Base-by-base conservation (phyloP, 2,329 filamentous ascomycete genomes). In the Penicillium sumatraense region DNA sequence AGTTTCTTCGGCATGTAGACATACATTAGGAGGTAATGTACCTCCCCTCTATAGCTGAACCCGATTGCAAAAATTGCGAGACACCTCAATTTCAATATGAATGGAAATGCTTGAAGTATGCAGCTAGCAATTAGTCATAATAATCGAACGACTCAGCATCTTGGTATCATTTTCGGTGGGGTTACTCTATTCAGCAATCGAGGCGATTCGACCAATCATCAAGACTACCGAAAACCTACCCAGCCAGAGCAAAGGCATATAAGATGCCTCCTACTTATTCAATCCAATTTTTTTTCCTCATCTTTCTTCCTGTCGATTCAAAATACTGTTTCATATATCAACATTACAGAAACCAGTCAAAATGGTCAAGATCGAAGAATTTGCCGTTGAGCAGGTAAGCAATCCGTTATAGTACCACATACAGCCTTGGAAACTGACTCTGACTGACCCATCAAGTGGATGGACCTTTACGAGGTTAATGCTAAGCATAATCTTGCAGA, bases 401-500 rank as follows among this genome's bases (percentile, higher is more conserved):
- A n/a, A n/a, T n/a, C n/a, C n/a, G n/a, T n/a, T n/a, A n/a, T 23
- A 23, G 26, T 2, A 2, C 5, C 16, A n/a, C 42, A 10, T 13
- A 14, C 7, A n/a, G n/a, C n/a, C n/a, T n/a, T n/a, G 16, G 33
- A 20, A 31, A 11, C 20, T 31, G 10, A 10, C 26, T 21, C 11
- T n/a, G 11, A n/a, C 42, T 46, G 11, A 46, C 27, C 18, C 5
- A 8, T 31, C 10, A 57, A 85, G 81, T 85, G 82, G 82, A 83
- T 84, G 81, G 81, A 84, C 67, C 69, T 75, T 27, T 75, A 83
- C 62, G 81, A 83, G 59, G 78, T 73, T 1, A 74, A 74, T 42
- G 78, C 78, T 61, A 81, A 81, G 58, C 81, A 82, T 71, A 93
- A 96, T 71, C 83, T 93, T 46, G 88, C 89, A 54, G 90, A 93